Percentiles rank a stretch among this genome's conserved stretches.
Evolutionary conservation across 1,284 basidiomycete species (phyloP).

Genomic region (Agroathelia rolfsii): DNA sequence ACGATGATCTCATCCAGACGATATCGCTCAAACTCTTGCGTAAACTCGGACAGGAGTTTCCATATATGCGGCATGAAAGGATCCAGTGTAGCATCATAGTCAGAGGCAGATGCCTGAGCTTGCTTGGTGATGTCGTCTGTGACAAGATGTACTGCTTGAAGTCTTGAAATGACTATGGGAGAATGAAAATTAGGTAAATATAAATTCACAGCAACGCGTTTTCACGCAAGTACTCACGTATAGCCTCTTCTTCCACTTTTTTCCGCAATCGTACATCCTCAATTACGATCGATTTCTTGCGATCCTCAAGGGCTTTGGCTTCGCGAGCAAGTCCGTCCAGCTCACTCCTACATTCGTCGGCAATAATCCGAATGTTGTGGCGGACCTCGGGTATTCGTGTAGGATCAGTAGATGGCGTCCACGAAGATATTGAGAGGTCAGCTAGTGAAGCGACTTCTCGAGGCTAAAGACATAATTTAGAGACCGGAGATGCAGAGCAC

Average conservation of each 20-base stretch:
- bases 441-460: conserved; percentile 77
- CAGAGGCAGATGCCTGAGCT: conserved; percentile 50
- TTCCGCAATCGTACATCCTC: conserved; percentile 64
- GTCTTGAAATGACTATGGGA: conserved; percentile 56
- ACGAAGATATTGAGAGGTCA: conserved; percentile 67
- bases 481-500: conserved; percentile 8
- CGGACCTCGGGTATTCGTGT: conserved; percentile 90
- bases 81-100: conserved; percentile 62
- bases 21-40: conserved; percentile 72
- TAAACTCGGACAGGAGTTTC: conserved; percentile 60
- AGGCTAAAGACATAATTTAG: conserved; percentile 35
- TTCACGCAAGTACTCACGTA: conserved; percentile 41
- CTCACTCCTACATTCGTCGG: conserved; percentile 72
- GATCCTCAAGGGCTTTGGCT: conserved; percentile 74
- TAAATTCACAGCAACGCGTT: not conserved
- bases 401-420: conserved; percentile 78
- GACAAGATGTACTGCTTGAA: conserved; percentile 68
- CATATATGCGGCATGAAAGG: conserved; percentile 65
- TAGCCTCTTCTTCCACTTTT: conserved; percentile 64
- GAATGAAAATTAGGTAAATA: conserved; percentile 13
- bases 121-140: conserved; percentile 59
- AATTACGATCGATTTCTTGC: conserved; percentile 63
- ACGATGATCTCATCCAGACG: conserved; percentile 87
- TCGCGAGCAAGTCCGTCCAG: conserved; percentile 85
- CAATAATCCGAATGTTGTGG: conserved; percentile 86